phyloP scores from a whole-genome alignment of 2,329 filamentous ascomycete genomes.

The Ophiocordyceps camponoti-saundersi region DNA sequence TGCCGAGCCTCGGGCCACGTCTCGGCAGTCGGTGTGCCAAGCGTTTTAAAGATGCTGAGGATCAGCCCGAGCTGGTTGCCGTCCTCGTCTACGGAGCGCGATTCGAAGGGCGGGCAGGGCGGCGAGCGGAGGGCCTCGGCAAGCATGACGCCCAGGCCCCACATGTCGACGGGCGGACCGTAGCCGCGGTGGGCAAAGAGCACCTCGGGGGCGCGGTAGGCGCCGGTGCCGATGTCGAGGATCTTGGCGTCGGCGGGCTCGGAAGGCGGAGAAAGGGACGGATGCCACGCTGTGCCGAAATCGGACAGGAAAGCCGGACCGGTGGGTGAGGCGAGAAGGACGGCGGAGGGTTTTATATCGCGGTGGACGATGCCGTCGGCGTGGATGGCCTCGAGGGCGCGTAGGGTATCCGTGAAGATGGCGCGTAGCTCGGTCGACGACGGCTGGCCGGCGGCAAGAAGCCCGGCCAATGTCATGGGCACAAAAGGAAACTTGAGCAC shows the following conservation, averaged over 20 bases:
- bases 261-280: constrained; percentile 33
- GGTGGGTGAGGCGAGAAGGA: constrained; percentile 50
- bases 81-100: constrained; percentile 53
- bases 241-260: constrained; percentile 62
- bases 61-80: constrained; percentile 87
- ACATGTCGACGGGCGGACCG: constrained; percentile 61
- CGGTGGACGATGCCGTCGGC: constrained; percentile 66
- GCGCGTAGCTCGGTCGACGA: constrained; percentile 13
- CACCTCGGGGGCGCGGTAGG: constrained; percentile 79
- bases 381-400: constrained; percentile 57
- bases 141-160: constrained; percentile 72
- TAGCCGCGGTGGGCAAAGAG: constrained; percentile 74
- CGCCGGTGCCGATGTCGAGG: constrained; percentile 82
- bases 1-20: constrained; percentile 65
- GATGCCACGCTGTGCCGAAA: constrained; percentile 83
- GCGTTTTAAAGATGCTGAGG: constrained; percentile 75
- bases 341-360: constrained; percentile 84
- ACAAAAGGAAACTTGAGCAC: constrained; percentile 78
- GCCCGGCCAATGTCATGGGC: constrained; percentile 50
- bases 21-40: constrained; percentile 69
- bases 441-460: constrained; percentile 28
- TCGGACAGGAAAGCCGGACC: constrained; percentile 72
- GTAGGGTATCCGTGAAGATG: constrained; percentile 51
- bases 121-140: constrained; percentile 49
- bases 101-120: constrained; percentile 60